Evolutionary conservation across 1,139 yeast species (phyloP).

Genomic region (Geotrichum phurueaensis): DNA sequence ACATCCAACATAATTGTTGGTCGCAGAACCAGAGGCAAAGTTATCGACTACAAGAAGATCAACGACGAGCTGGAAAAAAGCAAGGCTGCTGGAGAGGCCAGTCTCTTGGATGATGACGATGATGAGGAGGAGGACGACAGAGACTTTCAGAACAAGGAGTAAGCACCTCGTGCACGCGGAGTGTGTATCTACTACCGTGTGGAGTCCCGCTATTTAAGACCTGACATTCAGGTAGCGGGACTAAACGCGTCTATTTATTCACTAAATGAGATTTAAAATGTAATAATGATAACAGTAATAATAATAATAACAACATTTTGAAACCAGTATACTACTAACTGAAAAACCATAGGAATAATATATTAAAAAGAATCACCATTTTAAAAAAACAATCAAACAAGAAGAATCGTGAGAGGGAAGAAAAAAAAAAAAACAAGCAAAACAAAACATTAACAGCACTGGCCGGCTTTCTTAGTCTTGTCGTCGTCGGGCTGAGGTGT

Average conservation of each 20-base stretch:
- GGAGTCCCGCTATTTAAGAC: background rate
- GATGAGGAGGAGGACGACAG: conserved; percentile 36
- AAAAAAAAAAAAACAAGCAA: background rate
- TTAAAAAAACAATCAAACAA: conserved; percentile 1
- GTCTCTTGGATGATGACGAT: conserved; percentile 33
- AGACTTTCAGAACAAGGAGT: conserved; percentile 26
- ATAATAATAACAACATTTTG: background rate
- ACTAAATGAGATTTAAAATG: background rate
- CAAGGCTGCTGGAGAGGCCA: conserved; percentile 36
- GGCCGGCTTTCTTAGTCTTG: conserved; percentile 63
- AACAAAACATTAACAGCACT: conserved; percentile 32
- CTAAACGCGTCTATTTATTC: background rate
- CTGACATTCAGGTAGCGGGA: background rate
- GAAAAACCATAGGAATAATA: background rate
- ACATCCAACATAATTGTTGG: conserved; percentile 72
- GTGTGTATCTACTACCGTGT: background rate
- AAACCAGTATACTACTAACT: background rate
- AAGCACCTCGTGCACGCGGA: background rate
- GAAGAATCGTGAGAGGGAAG: conserved; percentile 5
- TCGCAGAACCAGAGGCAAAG: conserved; percentile 86
- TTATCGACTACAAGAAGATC: conserved; percentile 82
- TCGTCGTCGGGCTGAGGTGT: conserved; percentile 90
- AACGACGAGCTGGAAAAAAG: conserved; percentile 57
- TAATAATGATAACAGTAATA: background rate
- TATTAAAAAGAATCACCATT: background rate